These are phyloP conservation scores for Calophaca sinica DNA, from an alignment of 306 rosid species.

Conservation along the genomic window DNA sequence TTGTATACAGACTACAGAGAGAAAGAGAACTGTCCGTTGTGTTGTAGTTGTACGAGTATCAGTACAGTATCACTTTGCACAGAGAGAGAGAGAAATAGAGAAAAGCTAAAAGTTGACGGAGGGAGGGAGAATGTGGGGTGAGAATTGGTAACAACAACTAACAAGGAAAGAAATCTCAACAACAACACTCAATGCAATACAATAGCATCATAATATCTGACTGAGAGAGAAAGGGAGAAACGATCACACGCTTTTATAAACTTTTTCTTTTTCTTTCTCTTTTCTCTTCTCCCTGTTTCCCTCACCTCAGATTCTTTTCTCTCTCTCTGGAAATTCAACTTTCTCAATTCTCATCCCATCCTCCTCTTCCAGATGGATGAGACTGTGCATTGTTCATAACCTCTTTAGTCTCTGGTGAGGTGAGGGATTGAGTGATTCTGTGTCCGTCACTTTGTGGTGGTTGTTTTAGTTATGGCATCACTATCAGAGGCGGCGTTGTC, in stretches of 20 bases:
- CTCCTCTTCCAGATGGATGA: slow-evolving; percentile 25
- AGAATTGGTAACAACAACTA: slow-evolving; percentile 60
- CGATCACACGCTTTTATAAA: slow-evolving; percentile 22
- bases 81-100: neutral
- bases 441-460: neutral
- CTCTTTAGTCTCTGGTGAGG: slow-evolving; percentile 26
- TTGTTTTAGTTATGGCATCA: slow-evolving; percentile 39
- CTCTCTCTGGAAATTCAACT: slow-evolving; percentile 19
- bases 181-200: slow-evolving; percentile 46
- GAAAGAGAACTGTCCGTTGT: slow-evolving; percentile 25
- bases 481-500: slow-evolving; percentile 46
- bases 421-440: neutral
- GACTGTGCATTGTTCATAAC: slow-evolving; percentile 37
- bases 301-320: slow-evolving; percentile 26
- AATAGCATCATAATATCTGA: neutral
- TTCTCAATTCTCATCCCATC: slow-evolving; percentile 5
- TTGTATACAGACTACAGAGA: slow-evolving; percentile 11
- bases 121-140: neutral
- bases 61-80: neutral
- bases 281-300: neutral
- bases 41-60: slow-evolving; percentile 6
- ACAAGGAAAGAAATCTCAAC: slow-evolving; percentile 65
- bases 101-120: slow-evolving; percentile 9
- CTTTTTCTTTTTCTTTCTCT: neutral
- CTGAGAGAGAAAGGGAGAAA: neutral